Percentiles rank a stretch among this genome's conserved stretches.
phyloP scores from a whole-genome alignment of 2,329 filamentous ascomycete genomes.

The Pyrenochaeta sp. region DNA sequence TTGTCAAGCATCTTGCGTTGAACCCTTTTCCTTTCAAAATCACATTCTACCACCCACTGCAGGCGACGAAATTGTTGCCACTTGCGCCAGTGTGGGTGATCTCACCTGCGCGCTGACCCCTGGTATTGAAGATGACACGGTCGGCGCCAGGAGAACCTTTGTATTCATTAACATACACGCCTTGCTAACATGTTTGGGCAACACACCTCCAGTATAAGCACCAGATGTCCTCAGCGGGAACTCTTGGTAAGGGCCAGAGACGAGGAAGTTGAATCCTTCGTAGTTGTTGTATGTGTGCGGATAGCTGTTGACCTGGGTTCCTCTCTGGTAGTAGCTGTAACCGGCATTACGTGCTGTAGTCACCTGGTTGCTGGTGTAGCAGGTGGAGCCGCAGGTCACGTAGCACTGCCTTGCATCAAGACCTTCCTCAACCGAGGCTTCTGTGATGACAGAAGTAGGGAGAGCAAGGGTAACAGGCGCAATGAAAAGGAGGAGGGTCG shows the following conservation, averaged over 20 bases:
- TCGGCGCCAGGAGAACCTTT: constrained; percentile 71
- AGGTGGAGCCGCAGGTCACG: constrained; percentile 63
- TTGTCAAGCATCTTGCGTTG: not conserved
- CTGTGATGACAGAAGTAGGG: constrained; percentile 22
- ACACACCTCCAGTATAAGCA: constrained; percentile 65
- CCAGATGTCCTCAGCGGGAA: constrained; percentile 65
- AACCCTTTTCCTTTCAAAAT: not conserved
- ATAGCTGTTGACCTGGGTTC: constrained; percentile 55
- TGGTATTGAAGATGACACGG: constrained; percentile 69
- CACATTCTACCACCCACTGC: constrained; percentile 49
- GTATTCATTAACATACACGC: not conserved
- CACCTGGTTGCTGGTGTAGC: constrained; percentile 62
- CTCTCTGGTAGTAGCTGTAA: constrained; percentile 59
- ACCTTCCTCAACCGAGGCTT: constrained; percentile 12
- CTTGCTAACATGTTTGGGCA: too few relatives aligned
- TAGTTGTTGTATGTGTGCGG: constrained; percentile 69
- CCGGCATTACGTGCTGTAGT: constrained; percentile 61
- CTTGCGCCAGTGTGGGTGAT: constrained; percentile 77
- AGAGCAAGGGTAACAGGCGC: constrained; percentile 29
- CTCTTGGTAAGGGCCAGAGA: constrained; percentile 68
- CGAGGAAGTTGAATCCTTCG: constrained; percentile 68
- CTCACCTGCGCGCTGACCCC: constrained; percentile 66
- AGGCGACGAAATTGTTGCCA: constrained; percentile 74
- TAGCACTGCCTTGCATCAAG: constrained; percentile 55
- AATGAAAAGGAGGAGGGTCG: constrained; percentile 24